phyloP scores from a whole-genome alignment of 495 filamentous ascomycete species.

The Poronia punctata region DNA sequence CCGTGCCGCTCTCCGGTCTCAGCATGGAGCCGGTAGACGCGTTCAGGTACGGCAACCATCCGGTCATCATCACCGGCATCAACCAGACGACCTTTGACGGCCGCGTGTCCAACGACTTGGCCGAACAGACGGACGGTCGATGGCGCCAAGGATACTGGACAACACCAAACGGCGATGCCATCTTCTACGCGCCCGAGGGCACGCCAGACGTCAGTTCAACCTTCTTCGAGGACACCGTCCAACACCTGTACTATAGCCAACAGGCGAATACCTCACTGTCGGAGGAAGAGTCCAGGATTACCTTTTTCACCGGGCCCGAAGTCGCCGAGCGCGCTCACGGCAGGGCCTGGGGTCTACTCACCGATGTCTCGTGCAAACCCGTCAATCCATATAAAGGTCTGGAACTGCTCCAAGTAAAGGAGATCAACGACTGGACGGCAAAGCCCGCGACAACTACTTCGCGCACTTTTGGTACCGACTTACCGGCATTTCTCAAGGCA shows the following conservation, averaged over 20 bases:
- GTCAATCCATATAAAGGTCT: background rate
- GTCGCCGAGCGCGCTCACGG: conserved; percentile 2
- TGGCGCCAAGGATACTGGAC: conserved; percentile 1
- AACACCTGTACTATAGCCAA: background rate
- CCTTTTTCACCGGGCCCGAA: conserved; percentile 1
- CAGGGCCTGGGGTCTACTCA: conserved; percentile 4
- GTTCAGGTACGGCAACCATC: background rate
- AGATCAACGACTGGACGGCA: conserved; percentile 1
- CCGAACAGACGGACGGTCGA: background rate
- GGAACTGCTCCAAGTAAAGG: conserved; percentile 2
- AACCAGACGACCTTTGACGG: conserved; percentile 5
- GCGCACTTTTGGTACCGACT: background rate
- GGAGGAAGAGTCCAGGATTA: background rate
- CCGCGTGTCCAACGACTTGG: background rate
- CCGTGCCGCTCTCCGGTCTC: conserved; percentile 3
- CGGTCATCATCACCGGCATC: background rate
- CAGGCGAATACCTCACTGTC: background rate
- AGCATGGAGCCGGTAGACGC: background rate
- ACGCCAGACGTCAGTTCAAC: conserved; percentile 1
- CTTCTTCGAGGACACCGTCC: conserved; percentile 3
- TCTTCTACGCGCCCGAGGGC: conserved; percentile 5
- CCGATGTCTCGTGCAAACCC: background rate
- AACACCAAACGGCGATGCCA: background rate
- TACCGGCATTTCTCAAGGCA: background rate
- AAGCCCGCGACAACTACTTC: background rate